Percentiles rank a stretch among this genome's conserved stretches.
These are phyloP conservation scores for Pseudohalonectria lignicola DNA, from an alignment of 2,329 filamentous ascomycete genomes.

Conservation along the genomic window DNA sequence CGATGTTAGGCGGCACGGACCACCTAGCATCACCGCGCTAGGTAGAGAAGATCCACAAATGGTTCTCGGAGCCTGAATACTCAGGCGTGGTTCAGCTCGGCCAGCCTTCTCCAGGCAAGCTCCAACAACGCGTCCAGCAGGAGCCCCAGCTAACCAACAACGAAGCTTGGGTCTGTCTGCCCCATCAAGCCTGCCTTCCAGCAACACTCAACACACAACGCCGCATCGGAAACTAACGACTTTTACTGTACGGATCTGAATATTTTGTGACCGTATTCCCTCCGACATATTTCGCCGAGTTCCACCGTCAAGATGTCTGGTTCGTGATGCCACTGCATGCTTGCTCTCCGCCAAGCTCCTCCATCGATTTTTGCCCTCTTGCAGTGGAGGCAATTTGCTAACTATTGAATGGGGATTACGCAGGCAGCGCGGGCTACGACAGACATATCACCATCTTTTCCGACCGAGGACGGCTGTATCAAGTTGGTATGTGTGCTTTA, in stretches of 20 bases:
- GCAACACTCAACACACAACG: background rate
- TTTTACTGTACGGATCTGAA: too few relatives aligned
- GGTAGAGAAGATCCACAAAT: background rate
- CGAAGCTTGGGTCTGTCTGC: too few relatives aligned
- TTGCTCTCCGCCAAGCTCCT: background rate
- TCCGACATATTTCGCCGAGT: background rate
- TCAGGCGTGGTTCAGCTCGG: background rate
- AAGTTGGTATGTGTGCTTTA: conserved; percentile 75
- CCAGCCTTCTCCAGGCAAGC: conserved; percentile 19
- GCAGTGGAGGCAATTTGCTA: conserved; percentile 9
- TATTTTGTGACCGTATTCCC: background rate
- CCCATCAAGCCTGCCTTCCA: too few relatives aligned
- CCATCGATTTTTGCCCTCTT: background rate
- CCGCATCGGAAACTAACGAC: too few relatives aligned
- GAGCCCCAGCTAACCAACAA: conserved; percentile 11
- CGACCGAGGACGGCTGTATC: conserved; percentile 93
- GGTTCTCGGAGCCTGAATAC: background rate
- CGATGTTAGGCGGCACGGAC: conserved; percentile 1
- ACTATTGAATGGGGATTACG: conserved; percentile 10
- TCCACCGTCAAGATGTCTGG: conserved; percentile 38
- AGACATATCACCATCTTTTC: conserved; percentile 99
- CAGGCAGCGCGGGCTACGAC: conserved; percentile 72
- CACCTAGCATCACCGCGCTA: too few relatives aligned
- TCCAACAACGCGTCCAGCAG: conserved; percentile 20
- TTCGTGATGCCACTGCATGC: conserved; percentile 17